Conservation (phyloP, 805 yeast genomes). For the Suhomyces xylopsoci region DNA sequence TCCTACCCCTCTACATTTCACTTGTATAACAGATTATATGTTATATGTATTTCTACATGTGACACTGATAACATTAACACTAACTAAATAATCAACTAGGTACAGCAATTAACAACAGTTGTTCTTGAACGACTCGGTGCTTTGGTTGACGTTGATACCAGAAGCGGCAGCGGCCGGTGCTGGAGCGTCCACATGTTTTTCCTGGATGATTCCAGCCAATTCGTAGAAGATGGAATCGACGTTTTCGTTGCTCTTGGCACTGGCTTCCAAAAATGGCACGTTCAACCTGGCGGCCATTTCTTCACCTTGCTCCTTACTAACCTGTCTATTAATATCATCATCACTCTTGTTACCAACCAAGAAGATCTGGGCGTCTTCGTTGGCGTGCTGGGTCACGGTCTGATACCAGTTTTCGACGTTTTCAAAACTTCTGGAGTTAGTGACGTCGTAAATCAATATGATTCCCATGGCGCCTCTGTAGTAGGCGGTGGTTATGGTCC, state of each 20-base stretch:
- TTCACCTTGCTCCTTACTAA: conserved; percentile 87
- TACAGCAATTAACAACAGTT: conserved; percentile 34
- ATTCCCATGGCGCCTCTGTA: conserved; percentile 90
- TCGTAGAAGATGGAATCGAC: conserved; percentile 91
- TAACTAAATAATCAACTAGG: neutral
- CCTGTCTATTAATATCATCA: conserved; percentile 82
- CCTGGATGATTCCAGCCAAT: conserved; percentile 82
- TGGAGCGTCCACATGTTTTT: conserved; percentile 52
- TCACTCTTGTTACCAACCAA: conserved; percentile 96
- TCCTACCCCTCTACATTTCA: no score
- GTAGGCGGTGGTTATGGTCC: conserved; percentile 91
- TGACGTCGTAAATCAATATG: conserved; percentile 77
- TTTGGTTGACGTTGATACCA: conserved; percentile 41
- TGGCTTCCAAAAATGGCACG: conserved; percentile 90
- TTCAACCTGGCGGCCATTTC: conserved; percentile 81
- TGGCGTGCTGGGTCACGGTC: conserved; percentile 94
- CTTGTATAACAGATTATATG: no score
- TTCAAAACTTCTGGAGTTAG: conserved; percentile 87
- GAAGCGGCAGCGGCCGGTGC: conserved; percentile 22
- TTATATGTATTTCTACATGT: neutral
- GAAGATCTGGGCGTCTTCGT: conserved; percentile 90
- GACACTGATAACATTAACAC: neutral
- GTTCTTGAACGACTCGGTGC: conserved; percentile 25
- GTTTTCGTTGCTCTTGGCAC: conserved; percentile 90
- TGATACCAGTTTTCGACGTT: conserved; percentile 93